A percentile compares a stretch with the other conserved stretches of the same genome.
Evolutionary conservation across 2,329 filamentous ascomycete species (phyloP).

Genomic region (Diaporthe destruens): DNA sequence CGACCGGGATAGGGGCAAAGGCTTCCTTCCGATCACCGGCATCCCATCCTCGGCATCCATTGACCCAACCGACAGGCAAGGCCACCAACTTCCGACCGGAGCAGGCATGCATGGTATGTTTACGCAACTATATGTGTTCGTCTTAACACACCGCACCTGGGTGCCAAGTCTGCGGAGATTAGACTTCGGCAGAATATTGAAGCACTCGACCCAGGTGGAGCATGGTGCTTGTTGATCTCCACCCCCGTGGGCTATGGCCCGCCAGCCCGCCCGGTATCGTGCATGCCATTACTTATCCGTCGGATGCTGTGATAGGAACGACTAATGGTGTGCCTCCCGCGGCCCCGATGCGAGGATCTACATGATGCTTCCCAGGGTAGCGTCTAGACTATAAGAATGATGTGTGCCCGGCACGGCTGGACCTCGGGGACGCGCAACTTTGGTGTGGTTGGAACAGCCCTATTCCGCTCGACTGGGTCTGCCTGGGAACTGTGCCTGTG

Average conservation of each 20-base stretch:
- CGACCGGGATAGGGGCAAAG: conserved; percentile 11
- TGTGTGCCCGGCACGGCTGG: not conserved
- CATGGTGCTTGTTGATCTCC: conserved; percentile 1
- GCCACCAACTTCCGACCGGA: not conserved
- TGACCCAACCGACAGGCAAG: not conserved
- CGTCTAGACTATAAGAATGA: conserved; percentile 7
- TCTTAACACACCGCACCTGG: not conserved
- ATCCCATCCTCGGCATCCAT: conserved; percentile 8
- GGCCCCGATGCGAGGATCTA: not conserved
- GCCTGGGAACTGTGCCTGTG: not conserved
- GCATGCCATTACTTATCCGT: conserved; percentile 27
- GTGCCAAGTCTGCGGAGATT: conserved; percentile 32
- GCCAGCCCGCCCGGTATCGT: conserved; percentile 11
- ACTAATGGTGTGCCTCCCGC: conserved; percentile 24
- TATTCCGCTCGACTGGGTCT: conserved; percentile 10
- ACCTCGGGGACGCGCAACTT: not conserved
- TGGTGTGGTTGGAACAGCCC: not conserved
- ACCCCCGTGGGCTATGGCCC: conserved; percentile 12
- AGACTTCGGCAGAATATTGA: conserved; percentile 25
- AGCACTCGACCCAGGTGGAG: conserved; percentile 4
- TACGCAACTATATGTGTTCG: conserved; percentile 20
- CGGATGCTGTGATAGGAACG: conserved; percentile 33
- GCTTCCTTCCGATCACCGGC: conserved; percentile 21
- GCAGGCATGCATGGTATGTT: not conserved
- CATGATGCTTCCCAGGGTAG: not conserved